Conservation (phyloP, 192 early-diverging fungal genomes). For the Coemansia sp. region DNA sequence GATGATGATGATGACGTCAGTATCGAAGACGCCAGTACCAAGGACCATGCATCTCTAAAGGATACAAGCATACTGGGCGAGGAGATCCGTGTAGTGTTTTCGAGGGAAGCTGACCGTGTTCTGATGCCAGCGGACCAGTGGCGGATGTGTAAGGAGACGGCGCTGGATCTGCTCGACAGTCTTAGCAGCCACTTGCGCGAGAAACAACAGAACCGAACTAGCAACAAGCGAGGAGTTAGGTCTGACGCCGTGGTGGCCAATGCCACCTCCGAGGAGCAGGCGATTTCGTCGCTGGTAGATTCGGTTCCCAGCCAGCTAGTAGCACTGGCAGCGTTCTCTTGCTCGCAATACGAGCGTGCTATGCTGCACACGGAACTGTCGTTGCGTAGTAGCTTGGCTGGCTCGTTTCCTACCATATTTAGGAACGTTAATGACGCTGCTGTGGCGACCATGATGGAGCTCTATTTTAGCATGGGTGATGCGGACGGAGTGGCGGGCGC, state of each 20-base stretch:
- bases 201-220: slow-evolving; percentile 25
- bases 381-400: slow-evolving; percentile 28
- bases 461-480: slow-evolving; percentile 52
- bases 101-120: neutral
- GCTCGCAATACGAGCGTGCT: slow-evolving; percentile 50
- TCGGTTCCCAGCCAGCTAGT: slow-evolving; percentile 23
- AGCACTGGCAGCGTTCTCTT: slow-evolving; percentile 38
- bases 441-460: slow-evolving; percentile 41
- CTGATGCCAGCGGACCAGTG: slow-evolving; percentile 38
- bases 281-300: slow-evolving; percentile 19
- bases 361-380: slow-evolving; percentile 39
- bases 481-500: slow-evolving; percentile 51
- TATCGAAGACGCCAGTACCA: neutral
- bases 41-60: neutral
- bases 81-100: slow-evolving; percentile 43
- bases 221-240: slow-evolving; percentile 30
- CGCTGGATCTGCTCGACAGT: slow-evolving; percentile 42
- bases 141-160: slow-evolving; percentile 43
- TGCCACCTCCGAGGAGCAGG: slow-evolving; percentile 30
- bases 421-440: slow-evolving; percentile 38
- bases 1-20: slow-evolving; percentile 30
- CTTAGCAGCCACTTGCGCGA: slow-evolving; percentile 34
- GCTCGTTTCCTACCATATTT: slow-evolving; percentile 36
- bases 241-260: slow-evolving; percentile 23
- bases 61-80: slow-evolving; percentile 6